A percentile compares a stretch with the other conserved stretches of the same genome.
phyloP scores from a whole-genome alignment of 805 yeast genomes.

The Lipomyces yamanashiensis region DNA sequence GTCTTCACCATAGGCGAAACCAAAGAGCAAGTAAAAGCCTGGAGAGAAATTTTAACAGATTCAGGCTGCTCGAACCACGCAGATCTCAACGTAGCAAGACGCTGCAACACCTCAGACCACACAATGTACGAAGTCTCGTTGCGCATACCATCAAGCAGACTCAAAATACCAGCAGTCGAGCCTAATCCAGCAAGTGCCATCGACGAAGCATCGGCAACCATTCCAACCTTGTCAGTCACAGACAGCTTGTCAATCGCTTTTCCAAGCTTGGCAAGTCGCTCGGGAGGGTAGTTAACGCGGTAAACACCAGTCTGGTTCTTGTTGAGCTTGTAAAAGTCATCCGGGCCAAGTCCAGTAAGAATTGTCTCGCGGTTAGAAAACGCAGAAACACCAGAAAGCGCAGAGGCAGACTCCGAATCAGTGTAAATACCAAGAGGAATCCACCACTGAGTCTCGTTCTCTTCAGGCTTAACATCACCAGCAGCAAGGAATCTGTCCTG shows the following conservation, averaged over 20 bases:
- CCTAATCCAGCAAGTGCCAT: constrained; percentile 73
- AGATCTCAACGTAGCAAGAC: constrained; percentile 44
- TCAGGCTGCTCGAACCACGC: constrained; percentile 48
- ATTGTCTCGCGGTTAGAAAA: constrained; percentile 42
- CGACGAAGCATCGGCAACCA: constrained; percentile 78
- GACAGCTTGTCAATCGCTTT: constrained; percentile 53
- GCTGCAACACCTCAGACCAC: constrained; percentile 58
- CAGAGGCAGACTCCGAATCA: constrained; percentile 35
- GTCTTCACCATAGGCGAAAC: constrained; percentile 54
- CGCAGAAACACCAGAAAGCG: constrained; percentile 34
- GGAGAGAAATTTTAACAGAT: constrained; percentile 54
- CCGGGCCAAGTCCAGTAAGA: constrained; percentile 26
- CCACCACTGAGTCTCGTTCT: constrained; percentile 64
- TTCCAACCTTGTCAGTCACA: constrained; percentile 77
- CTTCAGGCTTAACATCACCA: constrained; percentile 77
- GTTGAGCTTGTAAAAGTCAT: constrained; percentile 67
- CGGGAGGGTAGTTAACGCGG: constrained; percentile 70
- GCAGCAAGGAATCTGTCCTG: constrained; percentile 78
- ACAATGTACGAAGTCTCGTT: constrained; percentile 56
- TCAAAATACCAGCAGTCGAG: constrained; percentile 62
- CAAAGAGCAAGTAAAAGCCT: constrained; percentile 58
- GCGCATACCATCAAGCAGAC: constrained; percentile 62
- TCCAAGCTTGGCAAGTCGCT: constrained; percentile 72
- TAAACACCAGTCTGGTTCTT: constrained; percentile 76
- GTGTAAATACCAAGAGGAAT: constrained; percentile 45